These are phyloP conservation scores for Nothophaeocryptopus gaeumannii DNA, from an alignment of 2,329 filamentous ascomycete species.

Conservation along the genomic window DNA sequence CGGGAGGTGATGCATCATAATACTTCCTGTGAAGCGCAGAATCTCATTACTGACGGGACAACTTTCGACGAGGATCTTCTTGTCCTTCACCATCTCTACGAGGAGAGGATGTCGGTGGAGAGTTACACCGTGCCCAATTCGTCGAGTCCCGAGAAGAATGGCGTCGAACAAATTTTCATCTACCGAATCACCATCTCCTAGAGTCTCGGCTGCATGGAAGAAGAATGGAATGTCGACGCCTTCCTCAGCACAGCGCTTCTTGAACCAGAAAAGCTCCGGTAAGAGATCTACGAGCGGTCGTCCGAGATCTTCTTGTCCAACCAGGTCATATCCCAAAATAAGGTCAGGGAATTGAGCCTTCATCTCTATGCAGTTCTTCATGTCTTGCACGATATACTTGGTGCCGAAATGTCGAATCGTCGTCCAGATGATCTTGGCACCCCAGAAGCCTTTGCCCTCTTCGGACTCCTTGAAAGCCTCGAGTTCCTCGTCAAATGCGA, in stretches of 20 bases:
- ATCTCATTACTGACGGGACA: slow-evolving; percentile 92
- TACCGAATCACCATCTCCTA: slow-evolving; percentile 72
- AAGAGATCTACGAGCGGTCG: slow-evolving; percentile 72
- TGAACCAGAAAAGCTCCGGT: slow-evolving; percentile 90
- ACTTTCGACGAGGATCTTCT: slow-evolving; percentile 81
- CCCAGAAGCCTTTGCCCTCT: slow-evolving; percentile 77
- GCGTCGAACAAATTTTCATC: slow-evolving; percentile 89
- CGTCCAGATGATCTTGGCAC: slow-evolving; percentile 81
- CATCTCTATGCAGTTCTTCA: slow-evolving; percentile 82
- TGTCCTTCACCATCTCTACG: slow-evolving; percentile 83
- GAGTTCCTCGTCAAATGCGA: slow-evolving; percentile 74
- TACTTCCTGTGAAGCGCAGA: slow-evolving; percentile 71
- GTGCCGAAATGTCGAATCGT: slow-evolving; percentile 63
- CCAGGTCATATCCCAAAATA: slow-evolving; percentile 83
- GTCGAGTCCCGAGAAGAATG: slow-evolving; percentile 76
- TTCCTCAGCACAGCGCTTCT: slow-evolving; percentile 74
- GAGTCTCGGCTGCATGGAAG: slow-evolving; percentile 88
- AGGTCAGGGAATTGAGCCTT: slow-evolving; percentile 77
- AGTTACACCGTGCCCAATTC: slow-evolving; percentile 86
- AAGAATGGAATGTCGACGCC: slow-evolving; percentile 86
- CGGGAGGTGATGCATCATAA: slow-evolving; percentile 76
- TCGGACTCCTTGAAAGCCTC: slow-evolving; percentile 68
- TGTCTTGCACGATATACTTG: slow-evolving; percentile 66
- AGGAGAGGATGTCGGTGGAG: slow-evolving; percentile 89
- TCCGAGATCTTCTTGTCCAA: slow-evolving; percentile 81